Evolutionary conservation across 2,329 filamentous ascomycete genomes (phyloP), one percentile per base, ranked within the genome.

Genomic region (Fusarium sp.): DNA sequence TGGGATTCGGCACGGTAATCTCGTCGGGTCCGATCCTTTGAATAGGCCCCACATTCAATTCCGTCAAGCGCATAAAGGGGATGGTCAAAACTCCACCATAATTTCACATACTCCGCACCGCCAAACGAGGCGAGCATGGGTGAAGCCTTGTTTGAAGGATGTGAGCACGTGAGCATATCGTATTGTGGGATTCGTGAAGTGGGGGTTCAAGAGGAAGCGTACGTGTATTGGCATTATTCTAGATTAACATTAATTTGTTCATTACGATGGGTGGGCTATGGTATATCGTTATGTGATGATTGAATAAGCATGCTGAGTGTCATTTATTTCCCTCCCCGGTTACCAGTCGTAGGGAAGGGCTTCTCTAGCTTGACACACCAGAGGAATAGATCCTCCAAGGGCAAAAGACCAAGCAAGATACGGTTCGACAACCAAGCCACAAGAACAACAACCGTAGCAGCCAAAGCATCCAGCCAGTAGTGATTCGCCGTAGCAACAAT

Each of bases 381-480:
- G 36, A 92, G 81, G 75, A 92, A 88, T 78, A 88, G 90, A 75
- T 93, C 91, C 77, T 93, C 91, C 12, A 93, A 61, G 0, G 87
- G 86, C 36, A 92, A 75, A 66, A 93, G 79, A 66, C 90, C 91
- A 65, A 92, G 77, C 58, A 93, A 75, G 18, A 83, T 77, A 20
- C 83, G 80, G 72, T 87, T 87, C 65, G 81, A 83, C 58, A 81
- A 71, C 87, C 89, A 93, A 0, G 89, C 89, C 14, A 91, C 70
- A 1, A 84, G 83, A 50, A 90, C 91, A 5, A 93, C 89, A 22
- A 87, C 73, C 2, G 87, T 85, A 0, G 91, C 90, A 3, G 89
- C 91, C 25, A 91, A 83, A 0, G 91, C 90, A 79, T 93, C 91
- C 8, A 93, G 84, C 50, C 92, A 86, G 78, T 92, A 86, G 73